Percentiles rank a stretch among this genome's conserved stretches.
Evolutionary conservation across 805 yeast species (phyloP).

Genomic region (Candida cerambycidarum): DNA sequence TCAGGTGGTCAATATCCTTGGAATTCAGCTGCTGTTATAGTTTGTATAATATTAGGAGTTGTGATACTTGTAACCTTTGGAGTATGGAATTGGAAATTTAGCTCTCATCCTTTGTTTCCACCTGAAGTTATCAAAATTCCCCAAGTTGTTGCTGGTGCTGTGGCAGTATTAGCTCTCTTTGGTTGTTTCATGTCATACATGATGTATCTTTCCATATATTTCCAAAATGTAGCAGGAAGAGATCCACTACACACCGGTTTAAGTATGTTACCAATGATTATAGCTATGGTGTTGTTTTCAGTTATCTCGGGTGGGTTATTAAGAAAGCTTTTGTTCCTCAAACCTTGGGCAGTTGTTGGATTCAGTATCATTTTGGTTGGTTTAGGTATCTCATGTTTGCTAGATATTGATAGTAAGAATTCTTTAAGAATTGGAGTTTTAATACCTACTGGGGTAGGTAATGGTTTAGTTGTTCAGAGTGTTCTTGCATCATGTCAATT

Average conservation of each 20-base stretch:
- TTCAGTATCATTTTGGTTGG: constrained; percentile 32
- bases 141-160: constrained; percentile 38
- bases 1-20: constrained; percentile 46
- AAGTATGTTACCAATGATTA: constrained; percentile 42
- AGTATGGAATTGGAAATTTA: constrained; percentile 41
- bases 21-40: constrained; percentile 53
- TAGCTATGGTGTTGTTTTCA: constrained; percentile 39
- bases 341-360: constrained; percentile 39
- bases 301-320: constrained; percentile 38
- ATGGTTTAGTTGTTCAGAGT: constrained; percentile 50
- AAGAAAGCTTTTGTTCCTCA: constrained; percentile 38
- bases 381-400: constrained; percentile 43
- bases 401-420: constrained; percentile 35
- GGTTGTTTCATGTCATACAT: constrained; percentile 37
- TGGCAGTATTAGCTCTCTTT: constrained; percentile 31
- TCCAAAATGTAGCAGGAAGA: constrained; percentile 45
- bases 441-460: constrained; percentile 46
- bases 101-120: constrained; percentile 48
- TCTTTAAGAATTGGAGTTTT: constrained; percentile 44
- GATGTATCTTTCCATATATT: constrained; percentile 37
- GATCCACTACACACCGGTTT: constrained; percentile 48
- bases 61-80: constrained; percentile 30
- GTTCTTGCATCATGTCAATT: constrained; percentile 47
- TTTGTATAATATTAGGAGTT: constrained; percentile 47
- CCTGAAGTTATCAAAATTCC: constrained; percentile 38